Evolutionary conservation across 2,329 filamentous ascomycete genomes (phyloP), one percentile per base, ranked within the genome.

Genomic region (Xylaria sp.): DNA sequence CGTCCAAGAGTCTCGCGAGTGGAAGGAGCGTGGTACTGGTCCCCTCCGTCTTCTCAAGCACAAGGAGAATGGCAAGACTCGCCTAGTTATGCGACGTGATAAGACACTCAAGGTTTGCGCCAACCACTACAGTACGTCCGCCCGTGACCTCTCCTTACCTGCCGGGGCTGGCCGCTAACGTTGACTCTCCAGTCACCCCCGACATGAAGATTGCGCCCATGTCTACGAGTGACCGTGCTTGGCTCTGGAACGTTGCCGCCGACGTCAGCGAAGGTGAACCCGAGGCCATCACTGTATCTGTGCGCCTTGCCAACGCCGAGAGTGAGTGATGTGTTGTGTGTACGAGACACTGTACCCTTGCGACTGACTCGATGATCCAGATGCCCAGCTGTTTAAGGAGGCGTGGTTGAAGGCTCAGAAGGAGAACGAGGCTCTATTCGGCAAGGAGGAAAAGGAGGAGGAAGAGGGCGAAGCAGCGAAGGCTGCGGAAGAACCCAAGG

Each of bases 41-140:
- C 95, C 98, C 78, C 94, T 98, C 73, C 90, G 95, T 79, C 88
- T 99, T 83, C 88, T 99, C 80, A 98, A 98, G 91, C 96, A 99
- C 88, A 96, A 94, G 89, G 94, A 98, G 87, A 98, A 97, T 82
- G 90, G 92, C 84, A 98, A 98, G 91, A 97, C 94, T 68, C 91
- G 96, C 77, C 87, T 99, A 78, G 96, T 99, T 77, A 99, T 99
- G 96, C 92, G 96, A 82, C 90, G 96, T 81, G 96, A 99, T 88
- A 98, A 98, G 93, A 99, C 96, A 71, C 90, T 98, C 86, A 99
- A 99, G 89, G 96, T 99, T 84, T 99, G 96, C 91, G 96, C 96
- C 81, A 99, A 99, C 88, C 96, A 99, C 89, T 99, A 99, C 85
- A 91, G 94, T 97, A 91, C 79, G 92, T 85, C 33, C 13, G 20